A percentile compares a stretch with the other conserved stretches of the same genome.
Conservation (phyloP, 164 flowering plant species). For the grape (Vitis vinifera) region DNA sequence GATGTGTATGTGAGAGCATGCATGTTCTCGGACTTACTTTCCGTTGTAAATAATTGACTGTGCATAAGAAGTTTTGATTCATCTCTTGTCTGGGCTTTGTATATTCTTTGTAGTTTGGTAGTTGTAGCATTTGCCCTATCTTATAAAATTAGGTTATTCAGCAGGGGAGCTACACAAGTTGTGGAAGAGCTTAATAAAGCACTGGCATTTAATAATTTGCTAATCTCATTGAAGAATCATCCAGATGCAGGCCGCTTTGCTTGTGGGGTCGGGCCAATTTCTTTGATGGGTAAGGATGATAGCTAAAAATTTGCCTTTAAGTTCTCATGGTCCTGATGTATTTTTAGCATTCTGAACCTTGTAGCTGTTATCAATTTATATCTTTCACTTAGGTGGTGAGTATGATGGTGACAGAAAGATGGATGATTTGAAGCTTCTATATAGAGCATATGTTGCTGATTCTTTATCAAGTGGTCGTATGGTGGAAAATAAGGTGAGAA, state of each 20-base stretch:
- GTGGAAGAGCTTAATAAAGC: constrained; percentile 74
- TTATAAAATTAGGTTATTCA: constrained; percentile 23
- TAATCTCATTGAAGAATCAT: constrained; percentile 63
- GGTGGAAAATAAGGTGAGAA: constrained; percentile 71
- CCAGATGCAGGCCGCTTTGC: constrained; percentile 67
- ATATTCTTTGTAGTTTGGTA: not conserved
- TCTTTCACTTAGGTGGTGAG: constrained; percentile 75
- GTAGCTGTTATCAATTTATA: constrained; percentile 5
- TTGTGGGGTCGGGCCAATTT: constrained; percentile 80
- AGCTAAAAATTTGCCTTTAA: constrained; percentile 6
- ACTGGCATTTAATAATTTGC: constrained; percentile 61
- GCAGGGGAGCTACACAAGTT: constrained; percentile 51
- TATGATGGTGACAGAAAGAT: constrained; percentile 80
- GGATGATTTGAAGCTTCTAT: constrained; percentile 89
- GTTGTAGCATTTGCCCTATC: constrained; percentile 6
- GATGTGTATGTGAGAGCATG: not conserved
- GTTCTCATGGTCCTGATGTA: not conserved
- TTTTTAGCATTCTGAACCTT: not conserved
- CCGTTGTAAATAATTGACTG: not conserved
- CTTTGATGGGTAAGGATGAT: constrained; percentile 60
- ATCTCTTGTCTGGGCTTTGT: too few relatives aligned
- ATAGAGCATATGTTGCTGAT: constrained; percentile 75
- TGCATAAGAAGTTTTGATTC: not conserved
- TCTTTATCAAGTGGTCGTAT: constrained; percentile 73
- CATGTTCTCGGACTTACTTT: too few relatives aligned